Percentiles rank a stretch among this genome's conserved stretches.
Conservation (phyloP, 345 rosid species). For the Gossypium stocksii region DNA sequence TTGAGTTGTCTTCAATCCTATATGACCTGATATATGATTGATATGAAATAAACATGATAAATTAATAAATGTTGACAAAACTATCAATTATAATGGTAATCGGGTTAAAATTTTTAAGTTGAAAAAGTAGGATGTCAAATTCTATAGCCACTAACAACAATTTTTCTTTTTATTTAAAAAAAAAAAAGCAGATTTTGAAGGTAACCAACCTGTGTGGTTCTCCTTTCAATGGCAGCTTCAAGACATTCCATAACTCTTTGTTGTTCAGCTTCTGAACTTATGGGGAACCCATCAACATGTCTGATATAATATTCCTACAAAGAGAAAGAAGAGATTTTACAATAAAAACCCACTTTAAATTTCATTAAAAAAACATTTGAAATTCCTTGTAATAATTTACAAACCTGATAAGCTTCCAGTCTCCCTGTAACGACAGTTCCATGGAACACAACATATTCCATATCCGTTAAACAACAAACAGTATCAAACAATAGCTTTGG, state of each 20-base stretch:
- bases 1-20: too few relatives aligned
- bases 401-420: conserved; percentile 50
- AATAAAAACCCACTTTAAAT: background rate
- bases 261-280: conserved; percentile 70
- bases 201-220: conserved; percentile 19
- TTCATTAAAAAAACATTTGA: background rate
- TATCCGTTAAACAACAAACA: conserved; percentile 38
- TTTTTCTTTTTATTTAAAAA: too few relatives aligned
- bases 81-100: too few relatives aligned
- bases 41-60: too few relatives aligned
- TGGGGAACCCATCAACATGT: conserved; percentile 43
- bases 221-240: conserved; percentile 71
- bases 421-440: conserved; percentile 34
- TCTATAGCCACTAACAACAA: too few relatives aligned
- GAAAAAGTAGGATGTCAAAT: too few relatives aligned
- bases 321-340: background rate
- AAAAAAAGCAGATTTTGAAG: too few relatives aligned
- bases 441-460: conserved; percentile 52
- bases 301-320: conserved; percentile 62
- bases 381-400: background rate
- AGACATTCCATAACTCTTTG: conserved; percentile 68
- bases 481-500: conserved; percentile 6
- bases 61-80: too few relatives aligned
- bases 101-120: too few relatives aligned
- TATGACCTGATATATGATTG: too few relatives aligned